These are phyloP conservation scores for Trametes pubescens DNA, from an alignment of 1,284 basidiomycete species.

Conservation along the genomic window DNA sequence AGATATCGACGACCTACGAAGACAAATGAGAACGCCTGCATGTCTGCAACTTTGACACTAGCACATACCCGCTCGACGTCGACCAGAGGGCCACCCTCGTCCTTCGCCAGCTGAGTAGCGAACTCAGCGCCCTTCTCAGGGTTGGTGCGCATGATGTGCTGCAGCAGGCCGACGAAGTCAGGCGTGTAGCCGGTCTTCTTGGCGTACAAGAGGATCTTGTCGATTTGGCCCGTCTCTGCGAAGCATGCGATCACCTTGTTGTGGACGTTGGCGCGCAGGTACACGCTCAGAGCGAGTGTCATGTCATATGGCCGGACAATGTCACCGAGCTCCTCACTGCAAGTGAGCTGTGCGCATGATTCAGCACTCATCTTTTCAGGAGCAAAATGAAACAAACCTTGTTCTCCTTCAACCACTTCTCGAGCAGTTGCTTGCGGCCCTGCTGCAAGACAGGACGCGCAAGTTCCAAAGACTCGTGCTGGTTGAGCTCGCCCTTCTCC, in stretches of 20 bases:
- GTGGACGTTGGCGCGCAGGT: slow-evolving; percentile 96
- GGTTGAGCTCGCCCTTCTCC: slow-evolving; percentile 98
- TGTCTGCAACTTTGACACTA: too few species aligned
- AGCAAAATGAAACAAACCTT: slow-evolving; percentile 63
- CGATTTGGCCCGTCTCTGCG: slow-evolving; percentile 97
- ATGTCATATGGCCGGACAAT: slow-evolving; percentile 96
- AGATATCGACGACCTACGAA: slow-evolving; percentile 90
- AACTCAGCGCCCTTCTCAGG: slow-evolving; percentile 99
- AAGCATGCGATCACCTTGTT: slow-evolving; percentile 99
- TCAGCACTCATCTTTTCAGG: slow-evolving; percentile 2
- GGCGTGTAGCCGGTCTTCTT: slow-evolving; percentile 98
- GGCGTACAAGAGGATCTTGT: slow-evolving; percentile 98
- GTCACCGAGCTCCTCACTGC: slow-evolving; percentile 98
- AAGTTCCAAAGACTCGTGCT: slow-evolving; percentile 95
- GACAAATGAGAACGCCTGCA: not conserved
- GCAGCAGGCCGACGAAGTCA: slow-evolving; percentile 94
- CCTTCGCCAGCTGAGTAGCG: slow-evolving; percentile 94
- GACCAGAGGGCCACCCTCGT: slow-evolving; percentile 92
- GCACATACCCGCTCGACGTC: slow-evolving; percentile 87
- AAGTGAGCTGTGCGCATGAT: slow-evolving; percentile 80
- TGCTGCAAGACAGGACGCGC: slow-evolving; percentile 97
- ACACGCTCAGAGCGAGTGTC: slow-evolving; percentile 98
- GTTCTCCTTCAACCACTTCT: slow-evolving; percentile 99
- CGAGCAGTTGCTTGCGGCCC: slow-evolving; percentile 95
- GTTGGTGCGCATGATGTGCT: slow-evolving; percentile 97